Conservation (phyloP, 2,329 filamentous ascomycete species). For the Paecilomyces dactylethromorphus region DNA sequence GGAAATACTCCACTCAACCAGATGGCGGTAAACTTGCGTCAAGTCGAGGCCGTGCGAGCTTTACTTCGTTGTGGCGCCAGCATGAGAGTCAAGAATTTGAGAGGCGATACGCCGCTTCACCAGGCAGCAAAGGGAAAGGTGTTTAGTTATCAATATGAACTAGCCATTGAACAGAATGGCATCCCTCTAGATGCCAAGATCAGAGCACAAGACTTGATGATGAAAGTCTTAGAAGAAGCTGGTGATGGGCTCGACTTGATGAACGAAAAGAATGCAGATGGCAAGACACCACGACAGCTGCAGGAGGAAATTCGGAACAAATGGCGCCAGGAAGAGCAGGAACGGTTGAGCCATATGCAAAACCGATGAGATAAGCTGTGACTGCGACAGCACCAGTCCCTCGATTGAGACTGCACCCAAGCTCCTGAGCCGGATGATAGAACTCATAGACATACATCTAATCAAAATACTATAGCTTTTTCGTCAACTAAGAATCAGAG, state of each 20-base stretch:
- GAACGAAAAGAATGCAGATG: slow-evolving; percentile 1
- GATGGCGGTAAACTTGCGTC: slow-evolving; percentile 5
- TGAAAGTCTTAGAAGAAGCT: slow-evolving; percentile 5
- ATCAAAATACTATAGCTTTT: too few relatives aligned
- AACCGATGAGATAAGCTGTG: neutral
- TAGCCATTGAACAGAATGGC: neutral
- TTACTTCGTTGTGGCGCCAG: slow-evolving; percentile 3
- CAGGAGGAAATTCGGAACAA: slow-evolving; percentile 1
- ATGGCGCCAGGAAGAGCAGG: slow-evolving; percentile 2
- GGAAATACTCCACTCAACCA: slow-evolving; percentile 4
- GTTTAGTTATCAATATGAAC: slow-evolving; percentile 2
- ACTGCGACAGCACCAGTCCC: neutral
- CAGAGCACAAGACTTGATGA: slow-evolving; percentile 5
- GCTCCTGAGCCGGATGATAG: neutral
- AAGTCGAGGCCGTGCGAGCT: slow-evolving; percentile 2
- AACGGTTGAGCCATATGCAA: neutral
- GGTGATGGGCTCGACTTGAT: slow-evolving; percentile 1
- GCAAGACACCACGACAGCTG: slow-evolving; percentile 5
- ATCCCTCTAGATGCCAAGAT: slow-evolving; percentile 5
- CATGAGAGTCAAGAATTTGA: slow-evolving; percentile 1
- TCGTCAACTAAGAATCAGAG: too few relatives aligned
- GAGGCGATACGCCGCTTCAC: slow-evolving; percentile 4
- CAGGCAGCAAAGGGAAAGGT: slow-evolving; percentile 4
- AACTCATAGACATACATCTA: too few relatives aligned
- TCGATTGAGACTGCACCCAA: neutral